Base-by-base conservation (phyloP, 2,329 filamentous ascomycete genomes). In the Alternaria hordeiaustralica region DNA sequence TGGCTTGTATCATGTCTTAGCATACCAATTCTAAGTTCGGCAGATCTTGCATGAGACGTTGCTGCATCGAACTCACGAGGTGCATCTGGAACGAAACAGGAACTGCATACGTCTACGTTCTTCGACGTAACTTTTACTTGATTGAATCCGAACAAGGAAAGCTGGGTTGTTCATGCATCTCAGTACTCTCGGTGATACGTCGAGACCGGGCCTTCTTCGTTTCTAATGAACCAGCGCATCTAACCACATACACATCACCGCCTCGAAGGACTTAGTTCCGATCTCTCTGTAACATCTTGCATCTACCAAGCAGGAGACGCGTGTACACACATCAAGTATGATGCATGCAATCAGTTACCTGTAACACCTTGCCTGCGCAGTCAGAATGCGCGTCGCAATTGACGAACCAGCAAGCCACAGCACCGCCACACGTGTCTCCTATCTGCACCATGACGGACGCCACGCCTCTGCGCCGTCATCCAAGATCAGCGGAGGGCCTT, bases 401-500 rank as follows among this genome's bases (percentile, higher is more conserved):
- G 45, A 58, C 28, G 43, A n/a, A 30, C 20, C 4, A 15, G 41
- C 21, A 21, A 44, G 53, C 33, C 53, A 55, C 53, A 36, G 50
- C 58, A 60, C 58, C 41, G 58, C 58, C 58, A 60, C 58, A n/a
- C 33, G 21, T 20, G 18, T 25, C 28, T 60, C 28, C 15, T 26
- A 21, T 18, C 41, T 26, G 21, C 23, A 47, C 18, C 23, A 54
- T 60, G 57, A 60, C 49, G 49, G 49, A 55, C 30, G 49, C 49
- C 41, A 20, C 54, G 58, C 21, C 23, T 47, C 10, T n/a, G 36
- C 21, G 49, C 33, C 12, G 26, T 44, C 43, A 23, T 36, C 49
- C 50, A 55, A 60, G 56, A 58, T 33, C 56, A 58, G 43, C 33
- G 46, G 56, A 53, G 28, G 28, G 33, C 28, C 56, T 58, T 58